Conservation (phyloP, 768 basidiomycete genomes). For the Collybiopsis confluens region DNA sequence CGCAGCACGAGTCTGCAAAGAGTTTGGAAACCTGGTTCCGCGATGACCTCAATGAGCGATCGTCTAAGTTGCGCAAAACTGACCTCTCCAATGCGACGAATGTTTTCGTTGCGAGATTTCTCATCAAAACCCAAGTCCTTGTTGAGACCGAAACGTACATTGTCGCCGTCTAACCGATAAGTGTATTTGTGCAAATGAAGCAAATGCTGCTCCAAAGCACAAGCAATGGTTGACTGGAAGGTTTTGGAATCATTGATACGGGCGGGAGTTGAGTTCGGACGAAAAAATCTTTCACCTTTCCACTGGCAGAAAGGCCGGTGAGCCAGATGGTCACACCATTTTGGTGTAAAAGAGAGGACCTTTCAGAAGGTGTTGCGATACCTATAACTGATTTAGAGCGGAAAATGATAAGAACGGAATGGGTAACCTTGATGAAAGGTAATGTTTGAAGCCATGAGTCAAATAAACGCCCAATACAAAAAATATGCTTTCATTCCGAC, state of each 20-base stretch:
- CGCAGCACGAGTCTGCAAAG: slow-evolving; percentile 83
- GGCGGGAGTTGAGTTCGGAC: not conserved
- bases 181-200: slow-evolving; percentile 80
- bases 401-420: not conserved
- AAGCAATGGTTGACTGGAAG: slow-evolving; percentile 88
- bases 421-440: slow-evolving; percentile 65
- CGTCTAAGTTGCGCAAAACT: slow-evolving; percentile 11
- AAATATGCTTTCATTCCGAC: not conserved
- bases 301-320: slow-evolving; percentile 92
- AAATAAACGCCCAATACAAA: slow-evolving; percentile 8
- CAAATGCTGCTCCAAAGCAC: slow-evolving; percentile 93
- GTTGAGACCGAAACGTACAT: slow-evolving; percentile 93
- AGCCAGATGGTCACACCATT: slow-evolving; percentile 93
- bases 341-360: slow-evolving; percentile 64
- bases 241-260: not conserved
- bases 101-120: slow-evolving; percentile 90
- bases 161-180: slow-evolving; percentile 95
- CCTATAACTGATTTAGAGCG: no score
- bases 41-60: slow-evolving; percentile 11
- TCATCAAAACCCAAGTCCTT: slow-evolving; percentile 95
- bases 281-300: slow-evolving; percentile 58
- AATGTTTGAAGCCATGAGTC: slow-evolving; percentile 34
- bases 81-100: slow-evolving; percentile 95
- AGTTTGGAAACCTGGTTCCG: slow-evolving; percentile 81
- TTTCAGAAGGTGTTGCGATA: slow-evolving; percentile 66